Base-by-base conservation (phyloP, 2,329 filamentous ascomycete species). In the Phaeosphaeriaceae sp. region DNA sequence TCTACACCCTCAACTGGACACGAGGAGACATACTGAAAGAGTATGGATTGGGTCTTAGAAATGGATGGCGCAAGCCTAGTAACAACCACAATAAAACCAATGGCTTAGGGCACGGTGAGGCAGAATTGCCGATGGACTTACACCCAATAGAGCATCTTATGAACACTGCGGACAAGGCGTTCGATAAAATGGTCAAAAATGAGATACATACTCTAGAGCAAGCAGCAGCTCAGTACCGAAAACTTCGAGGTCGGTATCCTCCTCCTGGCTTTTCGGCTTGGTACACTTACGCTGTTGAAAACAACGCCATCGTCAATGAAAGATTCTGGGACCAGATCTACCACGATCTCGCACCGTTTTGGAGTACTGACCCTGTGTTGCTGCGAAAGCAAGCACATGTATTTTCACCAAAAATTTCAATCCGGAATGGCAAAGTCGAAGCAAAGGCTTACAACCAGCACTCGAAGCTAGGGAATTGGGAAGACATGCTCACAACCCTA, bases 311-410 rank as follows among this genome's bases (percentile, higher is more conserved):
- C 12, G 66, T 81, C 2, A 61, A 80, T 8, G 79, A 82, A 52
- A 72, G 77, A 3, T 78, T 81, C 57, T 81, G 78, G 57, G 79
- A 82, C 48, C 77, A 76, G 50, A 79, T 82, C 11, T 78, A 81
- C 56, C 58, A 78, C 42, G 79, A 81, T 49, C 52, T 81, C 9
- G 70, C 67, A 13, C 79, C 80, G 2, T 81, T 80, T 56, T 81
- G 80, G 79, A 78, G 71, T 3, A 47, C 81, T 1, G 60, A 71
- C 2, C 70, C 79, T 2, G 54, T 61, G 28, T 60, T 71, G 32
- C 68, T 81, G 13, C 72, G 77, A 2, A 67, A 70, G 35, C 68
- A 73, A 42, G 73, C 76, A 1, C 67, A 67, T 39, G 66, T 66
- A 3, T 71, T 72, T 30, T 53, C 66, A 5, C 67, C 75, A 26